Base-by-base conservation (phyloP, 495 filamentous ascomycete genomes). In the Staphylotrichum longicolle region DNA sequence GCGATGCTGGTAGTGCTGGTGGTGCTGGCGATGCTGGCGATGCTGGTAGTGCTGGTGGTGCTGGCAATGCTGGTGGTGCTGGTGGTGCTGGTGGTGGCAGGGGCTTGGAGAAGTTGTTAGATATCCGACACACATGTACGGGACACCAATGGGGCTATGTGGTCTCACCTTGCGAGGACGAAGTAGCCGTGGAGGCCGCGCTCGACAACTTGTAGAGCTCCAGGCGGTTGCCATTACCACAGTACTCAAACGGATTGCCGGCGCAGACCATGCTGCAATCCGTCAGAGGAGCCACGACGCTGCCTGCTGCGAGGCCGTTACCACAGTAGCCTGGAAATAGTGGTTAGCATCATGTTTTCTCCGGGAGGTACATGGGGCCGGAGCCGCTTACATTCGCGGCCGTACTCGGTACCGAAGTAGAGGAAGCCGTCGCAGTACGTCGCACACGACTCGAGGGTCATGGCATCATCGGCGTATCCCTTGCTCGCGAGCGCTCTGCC, bases 371-470 rank as follows among this genome's bases (percentile, higher is more conserved):
- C 20, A 27, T 27, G 10, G n/a, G 8, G 9, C 6, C 49, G 12
- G 32, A 10, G 30, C 37, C 20, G 62, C 68, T 65, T 20, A 70
- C 75, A 77, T 61, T 77, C 75, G 7, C 63, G 59, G 39, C 71
- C 68, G 45, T 77, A 80, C 62, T 80, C 77, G 3, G 68, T 68
- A 2, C 78, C 78, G 46, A 77, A 79, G 56, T 71, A 80, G 14
- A 57, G 69, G 64, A 67, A 80, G 8, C 59, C 68, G 14, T 53
- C 30, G 64, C 79, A 81, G 65, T 66, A 72, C 0, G 58, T 54
- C 37, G 74, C 75, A 62, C 78, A 81, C 3, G 58, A 44, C 67
- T 80, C 75, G 7, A 79, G 62, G 7, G 77, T 80, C 75, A 81
- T 78, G 54, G 70, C 61, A 20, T 67, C 70, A 46, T 68, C 62